Conservation (phyloP, 73 alveolate genomes). For the Symbiodinium natans region DNA sequence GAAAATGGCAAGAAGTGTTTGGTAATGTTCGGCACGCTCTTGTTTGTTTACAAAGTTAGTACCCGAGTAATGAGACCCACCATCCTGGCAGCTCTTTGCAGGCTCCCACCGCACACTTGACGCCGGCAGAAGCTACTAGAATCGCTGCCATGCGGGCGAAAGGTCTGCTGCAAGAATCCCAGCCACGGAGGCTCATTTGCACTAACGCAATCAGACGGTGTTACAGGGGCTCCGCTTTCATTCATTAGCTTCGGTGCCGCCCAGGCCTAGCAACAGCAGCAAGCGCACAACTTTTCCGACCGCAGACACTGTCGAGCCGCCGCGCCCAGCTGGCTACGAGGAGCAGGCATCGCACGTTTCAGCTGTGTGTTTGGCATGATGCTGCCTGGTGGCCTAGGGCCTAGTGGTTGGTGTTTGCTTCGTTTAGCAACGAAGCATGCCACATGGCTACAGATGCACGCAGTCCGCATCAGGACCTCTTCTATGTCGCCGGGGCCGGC, state of each 20-base stretch:
- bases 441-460: no score
- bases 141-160: slow-evolving; percentile 77
- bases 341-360: not conserved
- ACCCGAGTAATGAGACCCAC: no score
- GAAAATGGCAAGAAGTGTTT: not conserved
- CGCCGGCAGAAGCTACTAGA: slow-evolving; percentile 80
- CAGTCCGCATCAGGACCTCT: slow-evolving; percentile 24
- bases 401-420: not conserved
- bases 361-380: not conserved
- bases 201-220: no score
- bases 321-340: slow-evolving; percentile 44
- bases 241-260: no score
- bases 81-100: not conserved
- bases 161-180: slow-evolving; percentile 27
- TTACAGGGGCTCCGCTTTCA: no score
- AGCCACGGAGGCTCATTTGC: not conserved
- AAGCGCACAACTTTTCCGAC: not conserved
- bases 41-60: no score
- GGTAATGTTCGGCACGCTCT: no score
- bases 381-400: no score
- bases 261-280: no score
- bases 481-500: slow-evolving; percentile 63
- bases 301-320: slow-evolving; percentile 24
- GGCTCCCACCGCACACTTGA: slow-evolving; percentile 11
- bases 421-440: no score